Evolutionary conservation across 1,284 basidiomycete genomes (phyloP), one percentile per base, ranked within the genome.

Genomic region (Ganoderma boninense): DNA sequence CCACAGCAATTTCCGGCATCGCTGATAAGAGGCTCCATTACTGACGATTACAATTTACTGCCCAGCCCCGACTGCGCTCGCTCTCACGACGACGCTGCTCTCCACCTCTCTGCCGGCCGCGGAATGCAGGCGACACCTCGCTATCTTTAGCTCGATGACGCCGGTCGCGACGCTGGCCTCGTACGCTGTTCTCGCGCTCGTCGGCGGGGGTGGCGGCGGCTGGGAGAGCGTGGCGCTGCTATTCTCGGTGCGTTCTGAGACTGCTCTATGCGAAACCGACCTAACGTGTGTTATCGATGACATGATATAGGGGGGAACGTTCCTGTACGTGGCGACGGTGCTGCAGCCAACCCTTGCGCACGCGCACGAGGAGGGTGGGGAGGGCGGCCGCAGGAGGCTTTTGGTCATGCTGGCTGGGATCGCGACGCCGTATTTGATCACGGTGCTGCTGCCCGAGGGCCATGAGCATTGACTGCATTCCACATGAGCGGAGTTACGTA

Each of bases 291-390:
- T 6, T 49, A 23, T 32, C 2, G 29, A n/a, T n/a, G n/a, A n/a
- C n/a, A 32, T 32, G 29, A 18, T 35, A 18, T 72, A 96, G 95
- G 97, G 95, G 49, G 97, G 97, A 18, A 96, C 95, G 1, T 98
- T 98, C 81, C 84, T 98, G 40, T 98, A 97, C 79, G 97, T 98
- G 43, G 96, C 97, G 0, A 97, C 97, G 2, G 93, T 96, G 44
- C 85, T 97, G 32, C 94, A 95, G 78, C 90, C 93, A 3, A 85
- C 93, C 54, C 89, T 92, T 16, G 84, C 84, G 18, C 69, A 72
- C n/a, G 13, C 63, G 5, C 82, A 83, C 62, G 79, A 62, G 83
- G 13, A 75, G n/a, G 54, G 83, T 29, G 73, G 81, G 20, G 84
- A 84, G 32, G 46, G 61, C 5, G 70, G 62, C 13, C 69, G 66